Conservation (phyloP, 768 basidiomycete genomes). For the Boletus reticuloceps region DNA sequence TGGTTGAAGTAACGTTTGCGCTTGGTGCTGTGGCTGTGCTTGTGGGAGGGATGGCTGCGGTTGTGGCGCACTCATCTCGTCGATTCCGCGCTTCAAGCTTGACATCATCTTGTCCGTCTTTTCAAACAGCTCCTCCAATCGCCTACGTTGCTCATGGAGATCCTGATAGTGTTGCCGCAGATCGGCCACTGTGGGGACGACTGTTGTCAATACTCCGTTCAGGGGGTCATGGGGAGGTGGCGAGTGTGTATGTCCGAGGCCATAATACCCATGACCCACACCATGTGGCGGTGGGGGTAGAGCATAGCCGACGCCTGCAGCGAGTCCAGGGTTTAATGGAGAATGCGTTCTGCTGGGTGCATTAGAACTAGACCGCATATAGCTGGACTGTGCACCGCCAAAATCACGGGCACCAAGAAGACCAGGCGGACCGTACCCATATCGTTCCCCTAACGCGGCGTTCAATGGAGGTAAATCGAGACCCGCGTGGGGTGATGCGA, state of each 20-base stretch:
- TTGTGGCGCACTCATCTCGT: slow-evolving; percentile 53
- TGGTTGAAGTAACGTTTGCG: slow-evolving; percentile 24
- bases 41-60: slow-evolving; percentile 21
- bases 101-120: slow-evolving; percentile 73
- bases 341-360: slow-evolving; percentile 75
- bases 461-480: slow-evolving; percentile 65
- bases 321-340: slow-evolving; percentile 52
- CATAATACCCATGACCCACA: slow-evolving; percentile 35
- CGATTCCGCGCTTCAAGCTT: slow-evolving; percentile 69
- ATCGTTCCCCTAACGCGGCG: slow-evolving; percentile 38
- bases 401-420: slow-evolving; percentile 33
- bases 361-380: slow-evolving; percentile 61
- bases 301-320: slow-evolving; percentile 40
- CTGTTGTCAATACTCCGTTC: slow-evolving; percentile 25
- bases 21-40: slow-evolving; percentile 24
- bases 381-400: slow-evolving; percentile 47
- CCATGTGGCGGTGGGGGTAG: slow-evolving; percentile 40
- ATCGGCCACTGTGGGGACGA: slow-evolving; percentile 52
- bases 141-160: slow-evolving; percentile 58
- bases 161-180: slow-evolving; percentile 70
- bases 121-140: slow-evolving; percentile 72
- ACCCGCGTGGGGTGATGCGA: slow-evolving; percentile 40
- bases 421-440: slow-evolving; percentile 36
- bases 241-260: slow-evolving; percentile 38
- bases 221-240: slow-evolving; percentile 33